Evolutionary conservation across 78 protist species (phyloP).

Genomic region (Capsaspora owczarzaki): DNA sequence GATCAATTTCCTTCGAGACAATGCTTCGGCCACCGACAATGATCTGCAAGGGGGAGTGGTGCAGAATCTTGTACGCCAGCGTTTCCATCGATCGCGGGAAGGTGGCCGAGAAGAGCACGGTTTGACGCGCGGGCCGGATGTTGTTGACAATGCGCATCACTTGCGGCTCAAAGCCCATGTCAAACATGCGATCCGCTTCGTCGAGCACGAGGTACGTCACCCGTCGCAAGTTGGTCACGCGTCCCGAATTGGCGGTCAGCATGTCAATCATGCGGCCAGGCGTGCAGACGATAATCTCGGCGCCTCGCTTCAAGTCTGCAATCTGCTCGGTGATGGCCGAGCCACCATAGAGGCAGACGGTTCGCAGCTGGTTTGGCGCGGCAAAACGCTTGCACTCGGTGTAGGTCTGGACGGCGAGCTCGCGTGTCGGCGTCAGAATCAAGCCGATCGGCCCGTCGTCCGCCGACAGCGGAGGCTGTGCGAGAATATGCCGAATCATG

Average conservation of each 20-base stretch:
- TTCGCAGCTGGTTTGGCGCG: slow-evolving; percentile 6
- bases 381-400: slow-evolving; percentile 63
- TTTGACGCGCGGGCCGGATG: slow-evolving; percentile 84
- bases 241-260: slow-evolving; percentile 69
- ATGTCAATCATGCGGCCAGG: slow-evolving; percentile 99
- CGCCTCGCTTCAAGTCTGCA: slow-evolving; percentile 79
- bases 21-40: slow-evolving; percentile 79
- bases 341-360: slow-evolving; percentile 92
- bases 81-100: slow-evolving; percentile 74
- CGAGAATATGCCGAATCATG: slow-evolving; percentile 83
- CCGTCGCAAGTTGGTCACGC: slow-evolving; percentile 85
- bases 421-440: slow-evolving; percentile 94
- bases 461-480: slow-evolving; percentile 59
- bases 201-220: slow-evolving; percentile 91
- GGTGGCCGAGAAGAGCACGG: slow-evolving; percentile 91
- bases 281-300: slow-evolving; percentile 90
- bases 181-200: slow-evolving; percentile 99
- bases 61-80: slow-evolving; percentile 56
- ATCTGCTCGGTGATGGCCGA: slow-evolving; percentile 85
- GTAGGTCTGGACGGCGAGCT: slow-evolving; percentile 87
- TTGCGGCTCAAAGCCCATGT: slow-evolving; percentile 89
- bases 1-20: slow-evolving; percentile 69
- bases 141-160: slow-evolving; percentile 65
- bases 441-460: slow-evolving; percentile 91
- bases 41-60: slow-evolving; percentile 79